These are phyloP conservation scores for Lichtheimia hyalospora DNA, from an alignment of 371 early-diverging fungal species.

Conservation along the genomic window DNA sequence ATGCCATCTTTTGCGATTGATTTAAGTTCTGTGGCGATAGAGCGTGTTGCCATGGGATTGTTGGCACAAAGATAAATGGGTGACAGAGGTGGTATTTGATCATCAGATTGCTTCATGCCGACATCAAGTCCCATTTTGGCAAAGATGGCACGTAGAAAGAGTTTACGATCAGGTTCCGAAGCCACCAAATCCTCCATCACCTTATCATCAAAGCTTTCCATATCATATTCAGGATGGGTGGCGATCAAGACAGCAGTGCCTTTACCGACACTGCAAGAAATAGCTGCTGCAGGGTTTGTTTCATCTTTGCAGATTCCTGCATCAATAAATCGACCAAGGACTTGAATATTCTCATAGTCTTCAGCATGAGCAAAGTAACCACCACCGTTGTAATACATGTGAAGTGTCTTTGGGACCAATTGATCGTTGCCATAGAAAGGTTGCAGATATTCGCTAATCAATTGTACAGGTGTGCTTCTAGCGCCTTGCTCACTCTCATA, in stretches of 20 bases:
- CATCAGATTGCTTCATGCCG: slow-evolving; percentile 22
- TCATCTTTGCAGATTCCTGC: slow-evolving; percentile 29
- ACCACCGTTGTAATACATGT: slow-evolving; percentile 80
- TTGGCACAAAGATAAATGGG: slow-evolving; percentile 58
- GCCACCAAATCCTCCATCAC: slow-evolving; percentile 41
- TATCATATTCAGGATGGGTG: slow-evolving; percentile 76
- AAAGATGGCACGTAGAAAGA: slow-evolving; percentile 51
- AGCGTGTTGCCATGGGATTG: slow-evolving; percentile 24
- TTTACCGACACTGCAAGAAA: slow-evolving; percentile 59
- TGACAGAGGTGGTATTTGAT: slow-evolving; percentile 42
- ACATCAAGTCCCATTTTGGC: slow-evolving; percentile 54
- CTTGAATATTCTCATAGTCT: slow-evolving; percentile 36
- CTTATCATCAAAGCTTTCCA: slow-evolving; percentile 28
- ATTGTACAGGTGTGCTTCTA: slow-evolving; percentile 49
- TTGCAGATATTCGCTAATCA: slow-evolving; percentile 18
- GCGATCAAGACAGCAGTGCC: slow-evolving; percentile 72
- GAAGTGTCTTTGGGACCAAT: slow-evolving; percentile 17
- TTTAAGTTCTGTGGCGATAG: slow-evolving; percentile 17
- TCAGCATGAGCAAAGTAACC: slow-evolving; percentile 70
- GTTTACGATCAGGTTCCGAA: slow-evolving; percentile 47
- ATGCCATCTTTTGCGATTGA: slow-evolving; percentile 16
- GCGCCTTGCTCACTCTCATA: slow-evolving; percentile 83
- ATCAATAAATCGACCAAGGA: slow-evolving; percentile 63
- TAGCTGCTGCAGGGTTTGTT: slow-evolving; percentile 40
- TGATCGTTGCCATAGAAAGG: slow-evolving; percentile 9